phyloP scores from a whole-genome alignment of 768 basidiomycete genomes.

The Rickenella mellea region DNA sequence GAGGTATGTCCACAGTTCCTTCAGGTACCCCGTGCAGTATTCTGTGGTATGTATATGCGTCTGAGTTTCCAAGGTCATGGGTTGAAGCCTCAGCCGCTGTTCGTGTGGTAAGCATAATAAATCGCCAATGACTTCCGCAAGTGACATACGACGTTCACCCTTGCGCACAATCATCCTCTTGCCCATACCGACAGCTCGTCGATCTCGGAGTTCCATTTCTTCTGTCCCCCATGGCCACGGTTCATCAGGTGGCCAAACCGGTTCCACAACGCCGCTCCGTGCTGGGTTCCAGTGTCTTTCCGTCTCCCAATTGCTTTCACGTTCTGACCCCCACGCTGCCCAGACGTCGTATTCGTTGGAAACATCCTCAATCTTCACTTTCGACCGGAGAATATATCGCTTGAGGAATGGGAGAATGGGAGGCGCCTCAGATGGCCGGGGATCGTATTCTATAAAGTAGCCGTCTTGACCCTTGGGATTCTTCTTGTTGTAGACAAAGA shows the following conservation, averaged over 20 bases:
- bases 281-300: slow-evolving; percentile 43
- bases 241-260: slow-evolving; percentile 45
- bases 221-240: slow-evolving; percentile 55
- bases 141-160: slow-evolving; percentile 62
- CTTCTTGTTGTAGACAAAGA: slow-evolving; percentile 68
- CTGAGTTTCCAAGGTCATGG: slow-evolving; percentile 41
- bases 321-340: slow-evolving; percentile 63
- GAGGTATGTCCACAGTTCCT: slow-evolving; percentile 65
- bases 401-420: slow-evolving; percentile 66
- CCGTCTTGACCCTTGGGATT: slow-evolving; percentile 33
- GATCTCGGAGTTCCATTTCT: slow-evolving; percentile 46
- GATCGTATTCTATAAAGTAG: slow-evolving; percentile 68
- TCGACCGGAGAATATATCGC: slow-evolving; percentile 79
- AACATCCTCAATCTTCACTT: slow-evolving; percentile 74
- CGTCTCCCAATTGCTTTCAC: slow-evolving; percentile 29
- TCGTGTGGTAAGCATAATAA: slow-evolving; percentile 24
- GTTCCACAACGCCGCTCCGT: slow-evolving; percentile 69
- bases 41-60: slow-evolving; percentile 70
- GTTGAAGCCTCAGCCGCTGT: slow-evolving; percentile 33
- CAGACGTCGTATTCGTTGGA: slow-evolving; percentile 74
- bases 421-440: slow-evolving; percentile 46
- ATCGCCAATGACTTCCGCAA: slow-evolving; percentile 1
- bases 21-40: slow-evolving; percentile 83
- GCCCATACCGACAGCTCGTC: slow-evolving; percentile 74
- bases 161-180: slow-evolving; percentile 58